Percentiles rank a stretch among this genome's conserved stretches.
Conservation (phyloP, 2,329 filamentous ascomycete genomes). For the Fusarium pseudocircinatum region DNA sequence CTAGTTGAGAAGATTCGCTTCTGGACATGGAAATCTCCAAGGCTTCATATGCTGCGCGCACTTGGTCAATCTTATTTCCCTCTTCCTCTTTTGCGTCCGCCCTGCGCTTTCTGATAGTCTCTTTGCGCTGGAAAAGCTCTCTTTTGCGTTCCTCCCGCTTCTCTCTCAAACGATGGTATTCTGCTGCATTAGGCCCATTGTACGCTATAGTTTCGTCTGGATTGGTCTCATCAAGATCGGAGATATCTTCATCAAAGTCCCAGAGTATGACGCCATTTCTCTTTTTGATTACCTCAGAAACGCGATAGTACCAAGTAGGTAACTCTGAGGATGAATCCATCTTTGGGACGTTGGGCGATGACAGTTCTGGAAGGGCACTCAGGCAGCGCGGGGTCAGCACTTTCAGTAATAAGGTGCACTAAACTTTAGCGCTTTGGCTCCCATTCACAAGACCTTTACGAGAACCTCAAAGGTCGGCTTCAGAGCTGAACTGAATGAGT, state of each 20-base stretch:
- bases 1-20: neutral
- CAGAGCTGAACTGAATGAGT: accelerated
- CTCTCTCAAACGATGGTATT: neutral
- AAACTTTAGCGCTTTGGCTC: neutral
- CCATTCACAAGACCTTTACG: accelerated
- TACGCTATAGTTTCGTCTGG: neutral
- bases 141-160: neutral
- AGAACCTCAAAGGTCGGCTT: no score
- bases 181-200: neutral
- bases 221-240: neutral
- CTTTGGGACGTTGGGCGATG: neutral
- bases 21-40: neutral
- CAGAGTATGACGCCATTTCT: neutral
- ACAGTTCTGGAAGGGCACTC: neutral
- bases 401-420: neutral
- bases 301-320: neutral
- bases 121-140: neutral
- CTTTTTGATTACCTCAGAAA: neutral
- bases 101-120: neutral
- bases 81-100: neutral
- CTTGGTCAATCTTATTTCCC: neutral
- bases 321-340: neutral
- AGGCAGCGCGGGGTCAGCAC: neutral
- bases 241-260: constrained; percentile 4
- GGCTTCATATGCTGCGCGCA: neutral